phyloP scores from a whole-genome alignment of 1,284 basidiomycete species.

The Mrakiaceae sp. region DNA sequence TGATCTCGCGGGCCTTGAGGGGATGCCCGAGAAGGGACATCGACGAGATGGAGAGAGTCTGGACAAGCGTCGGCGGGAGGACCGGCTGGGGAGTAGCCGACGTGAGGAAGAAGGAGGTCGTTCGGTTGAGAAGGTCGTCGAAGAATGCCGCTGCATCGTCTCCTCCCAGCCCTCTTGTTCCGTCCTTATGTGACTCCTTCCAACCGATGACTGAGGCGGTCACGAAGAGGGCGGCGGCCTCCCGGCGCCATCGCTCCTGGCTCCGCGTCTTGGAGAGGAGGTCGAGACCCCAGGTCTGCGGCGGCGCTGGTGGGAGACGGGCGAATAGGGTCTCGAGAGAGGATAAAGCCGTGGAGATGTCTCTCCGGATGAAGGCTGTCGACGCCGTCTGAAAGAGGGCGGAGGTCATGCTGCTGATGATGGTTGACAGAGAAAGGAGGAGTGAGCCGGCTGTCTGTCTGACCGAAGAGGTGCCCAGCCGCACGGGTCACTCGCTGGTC shows the following conservation, averaged over 20 bases:
- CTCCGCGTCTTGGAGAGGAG: background rate
- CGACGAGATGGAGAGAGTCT: background rate
- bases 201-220: background rate
- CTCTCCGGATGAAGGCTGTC: background rate
- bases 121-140: background rate
- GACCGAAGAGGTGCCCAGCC: background rate
- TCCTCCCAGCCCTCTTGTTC: background rate
- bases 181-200: background rate
- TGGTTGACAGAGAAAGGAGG: too few relatives aligned
- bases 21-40: background rate
- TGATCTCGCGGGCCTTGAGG: background rate
- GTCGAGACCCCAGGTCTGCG: slow-evolving; percentile 2
- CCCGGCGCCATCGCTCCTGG: background rate
- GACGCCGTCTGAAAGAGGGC: background rate
- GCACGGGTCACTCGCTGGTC: background rate
- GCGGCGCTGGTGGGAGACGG: background rate
- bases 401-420: too few relatives aligned
- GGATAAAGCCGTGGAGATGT: background rate
- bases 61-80: background rate
- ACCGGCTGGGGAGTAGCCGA: background rate
- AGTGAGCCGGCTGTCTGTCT: too few relatives aligned
- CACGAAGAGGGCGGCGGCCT: slow-evolving; percentile 3
- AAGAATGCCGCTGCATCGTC: background rate
- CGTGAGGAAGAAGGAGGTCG: background rate
- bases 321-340: background rate